Percentiles rank a stretch among this genome's conserved stretches.
Evolutionary conservation across 139 green algal genomes (phyloP).

Genomic region (Tetraselmis chui): DNA sequence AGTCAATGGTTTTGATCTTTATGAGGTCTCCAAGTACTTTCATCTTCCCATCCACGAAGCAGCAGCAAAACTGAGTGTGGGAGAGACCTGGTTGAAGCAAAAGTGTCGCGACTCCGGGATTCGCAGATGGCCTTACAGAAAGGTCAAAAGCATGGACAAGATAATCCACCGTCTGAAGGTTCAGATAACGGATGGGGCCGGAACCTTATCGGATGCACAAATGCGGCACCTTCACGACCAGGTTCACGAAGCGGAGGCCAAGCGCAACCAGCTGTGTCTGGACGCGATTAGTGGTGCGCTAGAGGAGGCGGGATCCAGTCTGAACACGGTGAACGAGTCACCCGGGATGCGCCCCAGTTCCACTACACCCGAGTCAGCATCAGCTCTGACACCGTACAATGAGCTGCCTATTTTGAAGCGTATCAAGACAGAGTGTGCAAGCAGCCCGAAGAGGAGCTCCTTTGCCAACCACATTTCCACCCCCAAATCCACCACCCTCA

Average conservation of each 20-base stretch:
- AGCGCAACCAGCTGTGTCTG: neutral
- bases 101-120: conserved; percentile 56
- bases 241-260: neutral
- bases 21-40: conserved; percentile 18
- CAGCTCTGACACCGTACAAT: no score
- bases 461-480: neutral
- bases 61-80: conserved; percentile 40
- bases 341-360: no score
- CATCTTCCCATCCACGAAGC: conserved; percentile 56
- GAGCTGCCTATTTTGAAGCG: neutral
- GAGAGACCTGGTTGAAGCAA: conserved; percentile 59
- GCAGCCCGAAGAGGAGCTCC: neutral
- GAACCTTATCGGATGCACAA: neutral
- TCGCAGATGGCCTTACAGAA: conserved; percentile 55
- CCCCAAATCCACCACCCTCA: no score
- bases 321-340: no score
- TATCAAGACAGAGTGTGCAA: neutral
- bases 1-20: neutral
- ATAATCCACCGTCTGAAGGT: conserved; percentile 42
- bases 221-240: neutral
- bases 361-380: no score
- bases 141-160: conserved; percentile 46
- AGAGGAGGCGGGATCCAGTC: no score
- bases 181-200: neutral
- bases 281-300: neutral